phyloP scores from a whole-genome alignment of 2,329 filamentous ascomycete genomes.

The Trichoderma sp. region DNA sequence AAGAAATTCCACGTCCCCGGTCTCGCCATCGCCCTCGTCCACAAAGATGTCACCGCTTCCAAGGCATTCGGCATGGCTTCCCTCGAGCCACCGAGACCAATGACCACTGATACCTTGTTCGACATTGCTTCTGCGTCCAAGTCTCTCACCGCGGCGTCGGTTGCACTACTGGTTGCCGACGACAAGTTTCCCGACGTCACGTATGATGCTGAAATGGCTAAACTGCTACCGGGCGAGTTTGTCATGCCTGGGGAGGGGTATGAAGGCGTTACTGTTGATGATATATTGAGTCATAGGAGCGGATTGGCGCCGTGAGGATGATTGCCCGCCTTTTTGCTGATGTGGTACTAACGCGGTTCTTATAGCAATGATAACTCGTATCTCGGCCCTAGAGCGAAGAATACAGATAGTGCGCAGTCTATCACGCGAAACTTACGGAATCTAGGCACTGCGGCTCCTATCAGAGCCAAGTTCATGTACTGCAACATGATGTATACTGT shows the following conservation, averaged over 20 bases:
- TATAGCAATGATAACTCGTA: conserved; percentile 29
- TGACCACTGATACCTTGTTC: conserved; percentile 30
- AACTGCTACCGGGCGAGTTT: conserved; percentile 30
- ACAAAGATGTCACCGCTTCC: conserved; percentile 23
- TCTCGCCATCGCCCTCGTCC: conserved; percentile 27
- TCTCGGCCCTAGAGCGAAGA: conserved; percentile 20
- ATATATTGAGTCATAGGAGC: conserved; percentile 29
- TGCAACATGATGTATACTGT: conserved; percentile 33
- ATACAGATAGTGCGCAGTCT: conserved; percentile 27
- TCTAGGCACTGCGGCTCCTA: conserved; percentile 26
- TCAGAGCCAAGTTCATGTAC: conserved; percentile 28
- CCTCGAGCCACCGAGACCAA: conserved; percentile 22
- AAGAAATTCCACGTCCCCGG: conserved; percentile 26
- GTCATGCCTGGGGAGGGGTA: conserved; percentile 26
- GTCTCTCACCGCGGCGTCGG: conserved; percentile 29
- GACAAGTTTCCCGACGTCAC: conserved; percentile 25
- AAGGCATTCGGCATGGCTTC: conserved; percentile 27
- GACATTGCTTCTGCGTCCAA: conserved; percentile 31
- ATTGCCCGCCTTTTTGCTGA: neutral
- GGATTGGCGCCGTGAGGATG: conserved; percentile 27
- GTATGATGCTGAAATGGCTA: conserved; percentile 28
- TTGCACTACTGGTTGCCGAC: conserved; percentile 28
- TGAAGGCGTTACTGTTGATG: conserved; percentile 26
- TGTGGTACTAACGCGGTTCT: neutral
- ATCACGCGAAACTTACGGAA: conserved; percentile 31